phyloP scores from a whole-genome alignment of 2,329 filamentous ascomycete species.

The Alternaria metachromatica region DNA sequence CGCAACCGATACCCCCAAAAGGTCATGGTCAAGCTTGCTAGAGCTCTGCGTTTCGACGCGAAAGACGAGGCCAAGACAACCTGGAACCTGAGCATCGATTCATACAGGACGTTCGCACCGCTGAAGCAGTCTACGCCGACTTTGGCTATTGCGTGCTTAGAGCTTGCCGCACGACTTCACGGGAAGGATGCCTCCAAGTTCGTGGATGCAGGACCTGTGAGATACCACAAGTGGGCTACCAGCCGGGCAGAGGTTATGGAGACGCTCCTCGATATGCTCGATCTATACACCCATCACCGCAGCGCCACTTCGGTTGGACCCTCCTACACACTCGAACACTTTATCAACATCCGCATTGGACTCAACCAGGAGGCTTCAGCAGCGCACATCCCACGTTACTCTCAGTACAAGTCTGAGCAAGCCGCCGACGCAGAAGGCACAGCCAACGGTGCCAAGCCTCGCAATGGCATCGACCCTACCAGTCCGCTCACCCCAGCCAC shows the following conservation, averaged over 20 bases:
- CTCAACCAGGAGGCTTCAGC: constrained; percentile 82
- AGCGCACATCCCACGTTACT: constrained; percentile 67
- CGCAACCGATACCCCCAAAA: constrained; percentile 87
- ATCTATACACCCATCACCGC: constrained; percentile 88
- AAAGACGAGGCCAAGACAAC: constrained; percentile 68
- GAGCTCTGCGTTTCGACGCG: constrained; percentile 62
- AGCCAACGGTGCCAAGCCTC: constrained; percentile 34
- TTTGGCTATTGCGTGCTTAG: constrained; percentile 81
- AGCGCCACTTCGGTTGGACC: constrained; percentile 76
- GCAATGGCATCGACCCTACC: constrained; percentile 45
- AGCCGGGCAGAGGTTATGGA: constrained; percentile 61
- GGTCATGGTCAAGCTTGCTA: constrained; percentile 78
- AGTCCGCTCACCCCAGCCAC: constrained; percentile 52
- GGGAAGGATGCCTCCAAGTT: constrained; percentile 61
- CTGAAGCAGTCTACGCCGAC: constrained; percentile 89
- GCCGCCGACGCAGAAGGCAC: constrained; percentile 22
- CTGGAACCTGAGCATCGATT: constrained; percentile 83
- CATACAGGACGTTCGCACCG: constrained; percentile 92
- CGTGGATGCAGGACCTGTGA: constrained; percentile 52
- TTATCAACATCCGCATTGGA: constrained; percentile 85
- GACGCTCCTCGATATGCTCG: constrained; percentile 86
- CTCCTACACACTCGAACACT: constrained; percentile 74
- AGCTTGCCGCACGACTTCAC: constrained; percentile 76
- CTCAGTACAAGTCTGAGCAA: constrained; percentile 49
- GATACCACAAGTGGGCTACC: constrained; percentile 56